A percentile compares a stretch with the other conserved stretches of the same genome.
Conservation (phyloP, 257 asterid species). For the Dorcoceras hygrometricum region DNA sequence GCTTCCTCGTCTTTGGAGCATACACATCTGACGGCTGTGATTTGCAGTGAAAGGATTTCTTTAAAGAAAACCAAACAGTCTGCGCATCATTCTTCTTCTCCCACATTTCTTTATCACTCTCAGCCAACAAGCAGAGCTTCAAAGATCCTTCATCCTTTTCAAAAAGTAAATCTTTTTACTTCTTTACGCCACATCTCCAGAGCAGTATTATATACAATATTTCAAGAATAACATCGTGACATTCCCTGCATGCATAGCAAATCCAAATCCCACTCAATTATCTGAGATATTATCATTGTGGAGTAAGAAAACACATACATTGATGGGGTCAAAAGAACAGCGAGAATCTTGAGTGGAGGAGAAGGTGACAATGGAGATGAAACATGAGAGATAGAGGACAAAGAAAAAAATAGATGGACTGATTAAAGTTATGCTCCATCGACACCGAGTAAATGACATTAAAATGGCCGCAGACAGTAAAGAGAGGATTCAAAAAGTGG, state of each 20-base stretch:
- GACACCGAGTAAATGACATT: neutral
- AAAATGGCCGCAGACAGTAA: neutral
- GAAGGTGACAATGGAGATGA: neutral
- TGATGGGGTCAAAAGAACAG: neutral
- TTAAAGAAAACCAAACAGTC: slow-evolving; percentile 60
- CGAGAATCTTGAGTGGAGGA: neutral
- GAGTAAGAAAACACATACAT: too few species aligned
- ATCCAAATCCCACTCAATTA: neutral
- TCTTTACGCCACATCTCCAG: too few species aligned
- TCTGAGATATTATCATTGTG: too few species aligned
- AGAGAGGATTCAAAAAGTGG: neutral
- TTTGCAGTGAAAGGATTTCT: slow-evolving; percentile 59
- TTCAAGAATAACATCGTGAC: neutral
- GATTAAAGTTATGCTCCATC: neutral
- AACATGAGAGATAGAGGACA: neutral
- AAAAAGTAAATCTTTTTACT: neutral
- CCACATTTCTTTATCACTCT: slow-evolving; percentile 28
- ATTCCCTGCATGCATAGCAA: neutral
- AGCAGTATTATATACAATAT: too few species aligned
- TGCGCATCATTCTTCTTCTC: slow-evolving; percentile 43
- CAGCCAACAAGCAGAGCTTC: slow-evolving; percentile 8
- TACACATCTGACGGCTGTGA: slow-evolving; percentile 62
- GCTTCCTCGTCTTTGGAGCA: slow-evolving; percentile 45
- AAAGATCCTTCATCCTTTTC: slow-evolving; percentile 10
- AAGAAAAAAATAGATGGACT: neutral